Base-by-base conservation (phyloP, 164 flowering plant species). In the Nymphaea colorata region DNA sequence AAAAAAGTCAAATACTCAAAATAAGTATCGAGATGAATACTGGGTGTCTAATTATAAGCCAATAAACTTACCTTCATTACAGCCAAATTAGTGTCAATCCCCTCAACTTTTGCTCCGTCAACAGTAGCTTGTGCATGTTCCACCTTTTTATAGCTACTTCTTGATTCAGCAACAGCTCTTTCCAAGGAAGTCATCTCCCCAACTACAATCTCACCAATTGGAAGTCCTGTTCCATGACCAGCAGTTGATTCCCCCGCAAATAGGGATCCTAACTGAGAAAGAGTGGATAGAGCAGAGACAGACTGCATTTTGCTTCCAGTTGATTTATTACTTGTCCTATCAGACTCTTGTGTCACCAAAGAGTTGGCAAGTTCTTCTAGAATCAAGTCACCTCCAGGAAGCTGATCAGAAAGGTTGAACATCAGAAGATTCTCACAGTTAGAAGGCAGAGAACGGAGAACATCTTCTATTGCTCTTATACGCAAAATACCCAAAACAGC, bases 301-400 rank as follows among this genome's bases (percentile, higher is more conserved):
- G 96, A 89, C 74, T 80, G 70, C 86, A 85, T 80, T 64, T 83
- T 82, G 71, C 71, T 72, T 70, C 79, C 82, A 65, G 70, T 65
- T 67, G 43, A 71, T 55, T 71, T 62, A 70, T 69, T 75, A 68
- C 73, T 80, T 41, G 72, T 66, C 18, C 76, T 72, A 15, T 83
- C 89, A 36, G 71, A 69, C 66, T 80, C 89, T 74, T 78, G 79
- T 42, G 75, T 61, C 25, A 78, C 67, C 55, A 81, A 82, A 85
- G 82, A 82, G 62, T 67, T 79, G 63, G 91, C 89, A 69, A 95
- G 85, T 45, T 91, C 81, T 76, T 91, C 98, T 42, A 95, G 74
- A 76, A 92, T 84, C 67, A 82, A 69, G 76, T 92, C 98, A 68
- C 99, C 99, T 64, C 96, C 96, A n/a, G 99, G 99, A 67, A 92